Percentiles rank a stretch among this genome's conserved stretches.
Evolutionary conservation across 2,329 filamentous ascomycete species (phyloP).

Genomic region (Calonectria naviculata): DNA sequence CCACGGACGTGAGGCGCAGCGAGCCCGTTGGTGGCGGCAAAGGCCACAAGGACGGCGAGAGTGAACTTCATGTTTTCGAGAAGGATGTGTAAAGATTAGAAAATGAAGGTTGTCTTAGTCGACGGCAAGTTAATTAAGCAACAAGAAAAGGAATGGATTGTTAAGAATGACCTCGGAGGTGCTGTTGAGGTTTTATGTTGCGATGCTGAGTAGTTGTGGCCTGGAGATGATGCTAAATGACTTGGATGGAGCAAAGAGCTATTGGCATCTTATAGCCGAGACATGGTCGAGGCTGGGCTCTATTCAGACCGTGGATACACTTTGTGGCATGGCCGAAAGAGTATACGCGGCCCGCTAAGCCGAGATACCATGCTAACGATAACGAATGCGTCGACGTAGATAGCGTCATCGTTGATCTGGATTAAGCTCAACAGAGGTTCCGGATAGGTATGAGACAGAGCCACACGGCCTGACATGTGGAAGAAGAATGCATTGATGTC

Average conservation of each 20-base stretch:
- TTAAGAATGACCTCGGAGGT: background rate
- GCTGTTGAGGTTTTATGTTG: background rate
- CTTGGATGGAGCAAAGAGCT: background rate
- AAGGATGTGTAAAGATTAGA: no score
- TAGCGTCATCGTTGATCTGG: background rate
- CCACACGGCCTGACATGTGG: background rate
- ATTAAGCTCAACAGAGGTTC: background rate
- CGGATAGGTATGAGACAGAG: background rate
- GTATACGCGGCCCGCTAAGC: background rate
- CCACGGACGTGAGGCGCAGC: background rate
- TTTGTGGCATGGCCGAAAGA: background rate
- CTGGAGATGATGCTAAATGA: background rate
- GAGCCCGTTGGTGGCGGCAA: background rate
- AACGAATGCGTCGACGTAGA: background rate
- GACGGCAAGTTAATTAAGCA: background rate
- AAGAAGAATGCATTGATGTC: background rate
- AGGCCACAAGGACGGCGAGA: background rate
- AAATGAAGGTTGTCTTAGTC: no score
- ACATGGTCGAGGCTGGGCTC: background rate
- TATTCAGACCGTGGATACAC: background rate
- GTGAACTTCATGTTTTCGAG: background rate
- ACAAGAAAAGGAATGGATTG: background rate
- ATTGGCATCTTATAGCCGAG: background rate
- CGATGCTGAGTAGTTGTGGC: background rate
- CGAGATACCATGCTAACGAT: background rate